Percentiles rank a stretch among this genome's conserved stretches.
Conservation (phyloP, 495 filamentous ascomycete genomes). For the Acidiella bohemica region DNA sequence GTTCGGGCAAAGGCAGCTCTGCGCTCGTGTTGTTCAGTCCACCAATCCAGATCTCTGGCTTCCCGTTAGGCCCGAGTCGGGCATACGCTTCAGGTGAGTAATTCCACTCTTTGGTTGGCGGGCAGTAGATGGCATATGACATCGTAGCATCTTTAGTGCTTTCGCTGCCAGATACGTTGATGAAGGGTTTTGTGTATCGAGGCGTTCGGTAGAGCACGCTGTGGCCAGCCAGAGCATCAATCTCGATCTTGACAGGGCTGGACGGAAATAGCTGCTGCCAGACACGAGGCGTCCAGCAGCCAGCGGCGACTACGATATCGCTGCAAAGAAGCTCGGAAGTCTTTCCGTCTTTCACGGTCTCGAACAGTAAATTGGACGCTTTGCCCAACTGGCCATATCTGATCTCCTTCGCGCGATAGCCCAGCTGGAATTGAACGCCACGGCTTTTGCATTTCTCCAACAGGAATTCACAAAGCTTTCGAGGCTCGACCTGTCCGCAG, state of each 20-base stretch:
- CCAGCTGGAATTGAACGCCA: neutral
- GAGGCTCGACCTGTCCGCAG: neutral
- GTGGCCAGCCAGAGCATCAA: conserved; percentile 1
- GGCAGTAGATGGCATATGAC: conserved; percentile 1
- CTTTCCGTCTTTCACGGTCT: no score
- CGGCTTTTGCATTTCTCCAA: neutral
- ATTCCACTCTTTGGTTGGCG: neutral
- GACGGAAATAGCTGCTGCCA: neutral
- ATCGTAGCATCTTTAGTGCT: neutral
- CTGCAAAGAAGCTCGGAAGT: neutral
- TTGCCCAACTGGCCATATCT: neutral
- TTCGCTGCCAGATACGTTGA: neutral
- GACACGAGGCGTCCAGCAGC: conserved; percentile 1
- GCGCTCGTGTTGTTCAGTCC: neutral
- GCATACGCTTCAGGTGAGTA: conserved; percentile 2
- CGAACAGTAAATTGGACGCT: neutral
- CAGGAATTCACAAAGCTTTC: neutral
- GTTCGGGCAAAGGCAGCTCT: neutral
- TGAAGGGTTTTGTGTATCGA: neutral
- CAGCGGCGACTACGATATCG: neutral
- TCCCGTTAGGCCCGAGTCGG: neutral
- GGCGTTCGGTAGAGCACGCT: conserved; percentile 1
- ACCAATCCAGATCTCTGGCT: conserved; percentile 1
- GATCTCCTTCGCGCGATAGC: neutral
- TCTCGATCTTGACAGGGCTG: neutral